These are phyloP conservation scores for Pythium vanterpoolii DNA, from an alignment of 352 stramenopile species.

Conservation along the genomic window DNA sequence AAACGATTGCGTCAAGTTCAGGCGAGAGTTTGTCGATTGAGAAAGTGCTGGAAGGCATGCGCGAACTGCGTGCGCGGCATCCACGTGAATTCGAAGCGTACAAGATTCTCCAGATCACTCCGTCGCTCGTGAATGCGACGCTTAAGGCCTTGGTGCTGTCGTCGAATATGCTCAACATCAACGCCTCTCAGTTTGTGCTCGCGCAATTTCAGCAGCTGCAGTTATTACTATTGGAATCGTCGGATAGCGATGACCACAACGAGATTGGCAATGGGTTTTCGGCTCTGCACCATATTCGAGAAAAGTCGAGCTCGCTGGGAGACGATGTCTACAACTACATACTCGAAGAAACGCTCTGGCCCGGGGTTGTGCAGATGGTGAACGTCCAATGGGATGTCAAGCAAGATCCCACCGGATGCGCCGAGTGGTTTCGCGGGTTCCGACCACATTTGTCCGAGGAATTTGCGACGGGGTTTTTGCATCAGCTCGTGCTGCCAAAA, in stretches of 20 bases:
- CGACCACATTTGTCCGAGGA: constrained; percentile 43
- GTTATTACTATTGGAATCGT: constrained; percentile 55
- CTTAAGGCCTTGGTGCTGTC: constrained; percentile 47
- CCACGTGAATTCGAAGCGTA: constrained; percentile 74
- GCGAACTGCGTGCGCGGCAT: constrained; percentile 39
- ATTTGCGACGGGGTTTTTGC: constrained; percentile 54
- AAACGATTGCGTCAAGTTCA: constrained; percentile 24
- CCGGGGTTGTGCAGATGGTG: constrained; percentile 58
- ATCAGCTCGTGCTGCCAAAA: constrained; percentile 59
- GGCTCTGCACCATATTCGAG: constrained; percentile 64
- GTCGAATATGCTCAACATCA: constrained; percentile 38
- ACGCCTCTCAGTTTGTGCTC: constrained; percentile 24
- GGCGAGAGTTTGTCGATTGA: constrained; percentile 30
- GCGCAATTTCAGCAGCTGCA: constrained; percentile 57
- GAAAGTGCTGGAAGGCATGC: constrained; percentile 39
- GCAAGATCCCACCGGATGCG: constrained; percentile 30
- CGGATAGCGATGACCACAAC: constrained; percentile 7
- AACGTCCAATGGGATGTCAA: constrained; percentile 63
- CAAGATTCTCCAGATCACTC: constrained; percentile 64
- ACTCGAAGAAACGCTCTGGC: constrained; percentile 74
- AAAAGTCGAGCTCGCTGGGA: constrained; percentile 50
- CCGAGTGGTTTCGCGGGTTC: constrained; percentile 45
- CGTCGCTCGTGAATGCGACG: constrained; percentile 59
- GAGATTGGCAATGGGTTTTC: constrained; percentile 6
- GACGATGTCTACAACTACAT: constrained; percentile 79